phyloP scores from a whole-genome alignment of 352 stramenopile species.

The Pythium guiyangense region DNA sequence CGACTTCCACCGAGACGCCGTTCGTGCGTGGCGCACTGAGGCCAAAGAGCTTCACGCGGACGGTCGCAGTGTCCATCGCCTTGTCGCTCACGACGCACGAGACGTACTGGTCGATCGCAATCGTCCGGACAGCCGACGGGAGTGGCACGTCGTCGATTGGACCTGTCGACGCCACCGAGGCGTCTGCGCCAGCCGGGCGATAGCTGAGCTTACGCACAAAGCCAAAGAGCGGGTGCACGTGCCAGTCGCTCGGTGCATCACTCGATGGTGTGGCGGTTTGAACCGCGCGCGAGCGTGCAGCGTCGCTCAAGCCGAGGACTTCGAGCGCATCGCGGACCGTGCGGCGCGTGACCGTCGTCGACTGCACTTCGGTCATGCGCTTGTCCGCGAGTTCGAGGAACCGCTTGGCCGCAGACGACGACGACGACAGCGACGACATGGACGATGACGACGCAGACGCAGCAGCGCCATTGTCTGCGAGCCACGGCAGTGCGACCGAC shows the following conservation, averaged over 20 bases:
- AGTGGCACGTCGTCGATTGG: conserved; percentile 1
- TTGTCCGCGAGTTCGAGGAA: conserved; percentile 46
- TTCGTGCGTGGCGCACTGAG: conserved; percentile 64
- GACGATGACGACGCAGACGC: too few species aligned
- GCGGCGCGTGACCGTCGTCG: conserved; percentile 31
- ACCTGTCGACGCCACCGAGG: too few species aligned
- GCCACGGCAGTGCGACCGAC: conserved; percentile 42
- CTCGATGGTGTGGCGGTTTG: too few species aligned
- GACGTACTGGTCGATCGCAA: conserved; percentile 59
- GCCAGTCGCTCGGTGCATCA: conserved; percentile 32
- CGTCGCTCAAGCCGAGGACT: conserved; percentile 28
- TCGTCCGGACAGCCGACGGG: conserved; percentile 18
- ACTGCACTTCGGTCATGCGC: conserved; percentile 50
- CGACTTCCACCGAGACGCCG: conserved; percentile 54
- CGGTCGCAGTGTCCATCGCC: conserved; percentile 26
- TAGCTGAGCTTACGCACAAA: conserved; percentile 50
- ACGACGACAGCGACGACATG: background rate
- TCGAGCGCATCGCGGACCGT: conserved; percentile 41
- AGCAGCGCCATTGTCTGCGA: conserved; percentile 18
- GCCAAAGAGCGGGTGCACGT: conserved; percentile 44
- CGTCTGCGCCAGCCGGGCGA: conserved; percentile 17
- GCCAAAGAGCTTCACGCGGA: conserved; percentile 60
- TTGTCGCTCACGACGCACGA: conserved; percentile 38
- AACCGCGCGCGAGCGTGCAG: conserved; percentile 1
- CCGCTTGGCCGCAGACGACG: conserved; percentile 6